phyloP scores from a whole-genome alignment of 352 stramenopile species.

The Pythium grandisporangium region DNA sequence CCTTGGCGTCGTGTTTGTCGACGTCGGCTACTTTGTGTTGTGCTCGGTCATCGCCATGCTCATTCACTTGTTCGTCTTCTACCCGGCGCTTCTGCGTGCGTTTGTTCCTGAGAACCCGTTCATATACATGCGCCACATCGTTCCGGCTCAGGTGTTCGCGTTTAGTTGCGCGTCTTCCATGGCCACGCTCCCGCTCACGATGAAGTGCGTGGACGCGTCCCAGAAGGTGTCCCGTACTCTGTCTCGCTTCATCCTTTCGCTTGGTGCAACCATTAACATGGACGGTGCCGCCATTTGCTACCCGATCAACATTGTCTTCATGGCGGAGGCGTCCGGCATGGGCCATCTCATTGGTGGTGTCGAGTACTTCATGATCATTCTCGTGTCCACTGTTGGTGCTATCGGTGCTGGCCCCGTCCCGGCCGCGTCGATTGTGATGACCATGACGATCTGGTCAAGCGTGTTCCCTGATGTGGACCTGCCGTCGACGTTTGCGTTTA shows the following conservation, averaged over 20 bases:
- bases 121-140: constrained; percentile 20
- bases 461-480: constrained; percentile 22
- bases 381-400: constrained; percentile 20
- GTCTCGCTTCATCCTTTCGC: constrained; percentile 21
- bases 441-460: constrained; percentile 26
- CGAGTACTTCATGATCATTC: constrained; percentile 19
- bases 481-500: constrained; percentile 38
- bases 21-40: constrained; percentile 29
- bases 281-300: constrained; percentile 21
- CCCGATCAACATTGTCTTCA: constrained; percentile 24
- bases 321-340: constrained; percentile 15
- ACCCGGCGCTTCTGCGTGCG: constrained; percentile 16
- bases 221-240: constrained; percentile 11
- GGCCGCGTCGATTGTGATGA: constrained; percentile 19
- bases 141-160: constrained; percentile 22
- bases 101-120: constrained; percentile 20
- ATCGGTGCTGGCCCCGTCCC: constrained; percentile 22
- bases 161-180: constrained; percentile 32
- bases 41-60: constrained; percentile 12
- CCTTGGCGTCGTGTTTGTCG: constrained; percentile 15
- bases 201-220: constrained; percentile 22
- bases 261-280: constrained; percentile 23
- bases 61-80: constrained; percentile 26
- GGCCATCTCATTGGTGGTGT: constrained; percentile 15
- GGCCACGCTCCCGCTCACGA: constrained; percentile 27